phyloP scores from a whole-genome alignment of 2,329 filamentous ascomycete species.

The Apiospora marii region DNA sequence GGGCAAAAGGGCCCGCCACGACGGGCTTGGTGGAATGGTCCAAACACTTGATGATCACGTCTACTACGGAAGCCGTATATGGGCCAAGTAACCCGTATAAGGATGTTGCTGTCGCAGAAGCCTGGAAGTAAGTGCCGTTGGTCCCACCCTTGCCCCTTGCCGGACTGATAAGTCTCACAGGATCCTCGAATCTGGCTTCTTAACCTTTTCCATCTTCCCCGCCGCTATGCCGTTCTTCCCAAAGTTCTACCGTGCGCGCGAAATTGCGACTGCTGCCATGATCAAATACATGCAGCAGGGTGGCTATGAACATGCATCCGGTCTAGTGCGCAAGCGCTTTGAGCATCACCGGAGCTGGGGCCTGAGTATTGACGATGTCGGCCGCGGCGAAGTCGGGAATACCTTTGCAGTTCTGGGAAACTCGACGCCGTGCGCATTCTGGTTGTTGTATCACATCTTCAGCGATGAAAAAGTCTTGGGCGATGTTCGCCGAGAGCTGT shows the following conservation, averaged over 20 bases:
- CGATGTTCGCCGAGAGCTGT: background rate
- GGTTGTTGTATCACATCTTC: background rate
- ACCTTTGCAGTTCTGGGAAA: background rate
- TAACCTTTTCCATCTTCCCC: background rate
- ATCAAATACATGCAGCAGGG: background rate
- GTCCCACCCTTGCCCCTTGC: background rate
- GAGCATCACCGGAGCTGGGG: background rate
- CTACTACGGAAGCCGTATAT: background rate
- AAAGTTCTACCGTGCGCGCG: background rate
- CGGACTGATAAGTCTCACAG: background rate
- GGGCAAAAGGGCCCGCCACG: background rate
- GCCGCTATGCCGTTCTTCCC: background rate
- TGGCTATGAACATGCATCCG: background rate
- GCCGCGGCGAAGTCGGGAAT: background rate
- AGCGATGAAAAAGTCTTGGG: background rate
- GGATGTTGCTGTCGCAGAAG: background rate
- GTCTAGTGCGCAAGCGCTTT: background rate
- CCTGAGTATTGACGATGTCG: background rate
- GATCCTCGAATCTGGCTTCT: background rate
- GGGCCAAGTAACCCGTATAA: background rate
- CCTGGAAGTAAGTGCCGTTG: background rate
- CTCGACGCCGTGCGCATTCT: background rate
- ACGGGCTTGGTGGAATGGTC: background rate
- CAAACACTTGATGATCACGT: background rate
- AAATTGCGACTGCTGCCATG: background rate